Evolutionary conservation across 345 rosid species (phyloP).

Genomic region (Viola odorata): DNA sequence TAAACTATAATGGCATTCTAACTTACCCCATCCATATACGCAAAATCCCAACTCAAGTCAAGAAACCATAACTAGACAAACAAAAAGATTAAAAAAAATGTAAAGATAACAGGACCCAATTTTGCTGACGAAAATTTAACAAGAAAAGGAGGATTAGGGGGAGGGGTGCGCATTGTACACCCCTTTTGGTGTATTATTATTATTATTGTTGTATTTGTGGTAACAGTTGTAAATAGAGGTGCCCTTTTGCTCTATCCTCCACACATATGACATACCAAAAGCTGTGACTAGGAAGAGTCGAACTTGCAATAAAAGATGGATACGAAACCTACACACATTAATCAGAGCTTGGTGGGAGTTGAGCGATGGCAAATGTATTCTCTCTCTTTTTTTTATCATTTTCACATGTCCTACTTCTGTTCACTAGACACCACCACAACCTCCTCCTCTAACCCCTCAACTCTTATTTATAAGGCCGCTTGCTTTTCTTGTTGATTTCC

Average conservation of each 20-base stretch:
- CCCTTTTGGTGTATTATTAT: too few relatives aligned
- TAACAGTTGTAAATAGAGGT: background rate
- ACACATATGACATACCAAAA: too few relatives aligned
- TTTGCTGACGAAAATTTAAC: background rate
- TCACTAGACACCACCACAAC: background rate
- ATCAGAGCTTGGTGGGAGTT: conserved; percentile 33
- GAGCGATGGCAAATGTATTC: conserved; percentile 22
- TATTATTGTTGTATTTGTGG: background rate
- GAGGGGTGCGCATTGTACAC: too few relatives aligned
- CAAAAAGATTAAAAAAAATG: background rate
- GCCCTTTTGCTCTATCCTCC: background rate
- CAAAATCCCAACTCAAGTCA: background rate
- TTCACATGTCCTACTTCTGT: conserved; percentile 23
- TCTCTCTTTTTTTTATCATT: conserved; percentile 10
- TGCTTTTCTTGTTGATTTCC: background rate
- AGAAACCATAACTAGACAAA: background rate
- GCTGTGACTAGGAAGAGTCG: background rate
- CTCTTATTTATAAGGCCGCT: background rate
- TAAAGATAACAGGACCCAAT: background rate
- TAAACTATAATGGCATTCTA: conserved; percentile 19
- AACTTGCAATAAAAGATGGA: conserved; percentile 22
- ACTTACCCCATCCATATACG: background rate
- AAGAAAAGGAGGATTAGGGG: too few relatives aligned
- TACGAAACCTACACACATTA: conserved; percentile 8
- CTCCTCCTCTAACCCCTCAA: conserved; percentile 2